Percentiles rank a stretch among this genome's conserved stretches.
phyloP scores from a whole-genome alignment of 2,329 filamentous ascomycete species.

The Triangularia setosa region DNA sequence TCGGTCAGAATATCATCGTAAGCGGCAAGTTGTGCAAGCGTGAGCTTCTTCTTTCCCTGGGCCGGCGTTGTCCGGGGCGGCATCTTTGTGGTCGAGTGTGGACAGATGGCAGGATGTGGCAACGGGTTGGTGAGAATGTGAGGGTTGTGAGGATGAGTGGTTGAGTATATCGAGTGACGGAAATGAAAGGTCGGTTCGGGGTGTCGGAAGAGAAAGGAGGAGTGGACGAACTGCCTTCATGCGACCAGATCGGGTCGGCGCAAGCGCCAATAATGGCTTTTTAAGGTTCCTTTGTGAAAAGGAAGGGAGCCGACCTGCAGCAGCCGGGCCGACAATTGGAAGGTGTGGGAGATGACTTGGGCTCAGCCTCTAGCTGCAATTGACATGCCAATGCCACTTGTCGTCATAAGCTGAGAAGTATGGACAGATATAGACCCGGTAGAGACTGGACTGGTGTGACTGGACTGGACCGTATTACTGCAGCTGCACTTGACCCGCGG shows the following conservation, averaged over 20 bases:
- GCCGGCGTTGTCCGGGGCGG: constrained; percentile 21
- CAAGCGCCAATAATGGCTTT: constrained; percentile 4
- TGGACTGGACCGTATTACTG: background rate
- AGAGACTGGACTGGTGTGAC: constrained; percentile 4
- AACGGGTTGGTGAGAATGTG: background rate
- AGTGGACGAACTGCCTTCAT: constrained; percentile 22
- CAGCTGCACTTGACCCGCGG: background rate
- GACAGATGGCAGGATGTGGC: background rate
- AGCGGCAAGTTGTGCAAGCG: constrained; percentile 78
- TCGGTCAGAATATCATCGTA: constrained; percentile 97
- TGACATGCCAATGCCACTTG: constrained; percentile 10
- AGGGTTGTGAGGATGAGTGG: background rate
- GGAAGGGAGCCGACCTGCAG: constrained; percentile 3
- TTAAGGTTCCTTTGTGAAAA: background rate
- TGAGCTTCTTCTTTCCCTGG: constrained; percentile 63
- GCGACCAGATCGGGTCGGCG: constrained; percentile 14
- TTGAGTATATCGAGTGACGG: background rate
- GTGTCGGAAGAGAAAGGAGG: constrained; percentile 7
- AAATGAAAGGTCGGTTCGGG: background rate
- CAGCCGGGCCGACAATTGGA: background rate
- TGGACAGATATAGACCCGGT: background rate
- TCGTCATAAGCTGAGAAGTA: constrained; percentile 18
- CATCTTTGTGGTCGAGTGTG: background rate
- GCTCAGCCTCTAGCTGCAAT: constrained; percentile 18
- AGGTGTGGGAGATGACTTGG: constrained; percentile 8